Evolutionary conservation across 1,284 basidiomycete species (phyloP), one percentile per base, ranked within the genome.

Genomic region (Irpex sp.): DNA sequence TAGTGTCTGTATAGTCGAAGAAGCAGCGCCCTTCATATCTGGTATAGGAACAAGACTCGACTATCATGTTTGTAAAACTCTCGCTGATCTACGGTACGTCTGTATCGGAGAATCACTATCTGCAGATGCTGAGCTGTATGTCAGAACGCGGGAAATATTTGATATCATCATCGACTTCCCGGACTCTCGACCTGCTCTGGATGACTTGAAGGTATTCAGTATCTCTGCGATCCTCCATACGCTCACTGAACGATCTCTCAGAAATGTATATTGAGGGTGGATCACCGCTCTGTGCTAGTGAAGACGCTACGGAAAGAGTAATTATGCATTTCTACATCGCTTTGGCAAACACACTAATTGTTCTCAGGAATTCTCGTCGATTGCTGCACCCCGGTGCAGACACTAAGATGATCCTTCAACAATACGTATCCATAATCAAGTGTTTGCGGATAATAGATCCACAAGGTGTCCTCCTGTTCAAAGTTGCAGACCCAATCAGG

Each of bases 141-240:
- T 1, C 31, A 96, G 94, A 51, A 94, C 90, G 0, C 82, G 81
- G 58, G 94, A 98, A 76, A 89, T 99, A 17, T 98, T 97, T 71
- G 94, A 97, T 68, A 97, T 99, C 63, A 96, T 99, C 63, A 88
- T 97, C 57, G 92, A 96, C 70, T 97, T 88, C 69, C 96, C 97
- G 0, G 92, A 95, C 63, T 97, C 96, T 0, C 81, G 81, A 65
- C 85, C 89, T 1, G 96, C 95, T 0, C 78, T 99, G n/a, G 82
- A 92, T 63, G 97, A 99, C 74, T 81, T 99, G 36, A 91, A 87
- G 76, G 91, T 92, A 66, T 37, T 79, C 69, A n/a, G 31, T 62
- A 62, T 7, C 38, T 17, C n/a, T 34, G 44, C 15, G 19, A 48
- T 59, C 21, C 48, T 40, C 59, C 17, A 13, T 61, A 54, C 54